Evolutionary conservation across 306 rosid genomes (phyloP).

Genomic region (Carpinus fangiana): DNA sequence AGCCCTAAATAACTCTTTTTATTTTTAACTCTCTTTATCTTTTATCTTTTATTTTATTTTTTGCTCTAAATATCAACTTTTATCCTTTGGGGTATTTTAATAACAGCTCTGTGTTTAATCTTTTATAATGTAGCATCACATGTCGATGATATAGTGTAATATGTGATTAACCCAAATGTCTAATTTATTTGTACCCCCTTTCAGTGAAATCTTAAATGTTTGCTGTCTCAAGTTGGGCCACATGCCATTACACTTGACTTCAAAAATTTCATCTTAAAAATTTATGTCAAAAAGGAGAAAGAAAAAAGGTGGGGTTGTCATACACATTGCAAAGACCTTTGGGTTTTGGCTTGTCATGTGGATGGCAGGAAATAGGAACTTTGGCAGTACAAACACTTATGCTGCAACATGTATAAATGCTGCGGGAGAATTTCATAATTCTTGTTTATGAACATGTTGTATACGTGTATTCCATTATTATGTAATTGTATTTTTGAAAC

Average conservation of each 20-base stretch:
- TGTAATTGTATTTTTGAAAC: conserved; percentile 17
- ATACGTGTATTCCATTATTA: neutral
- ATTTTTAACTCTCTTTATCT: no score
- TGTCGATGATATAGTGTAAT: neutral
- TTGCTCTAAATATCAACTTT: neutral
- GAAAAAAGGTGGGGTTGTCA: neutral
- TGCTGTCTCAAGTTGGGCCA: neutral
- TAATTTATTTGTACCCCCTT: neutral
- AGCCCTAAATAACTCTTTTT: no score
- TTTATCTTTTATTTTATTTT: no score
- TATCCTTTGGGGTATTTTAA: neutral
- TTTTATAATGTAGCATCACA: neutral
- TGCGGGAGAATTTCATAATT: conserved; percentile 2
- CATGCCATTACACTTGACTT: neutral
- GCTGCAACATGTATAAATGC: conserved; percentile 6
- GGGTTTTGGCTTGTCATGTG: neutral
- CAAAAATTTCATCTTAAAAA: neutral
- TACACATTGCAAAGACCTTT: neutral
- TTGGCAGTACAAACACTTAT: neutral
- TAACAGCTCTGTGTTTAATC: neutral
- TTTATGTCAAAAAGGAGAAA: neutral
- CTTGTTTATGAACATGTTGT: conserved; percentile 8
- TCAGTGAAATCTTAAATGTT: neutral
- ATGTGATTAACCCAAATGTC: neutral
- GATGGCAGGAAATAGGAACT: conserved; percentile 11